A percentile compares a stretch with the other conserved stretches of the same genome.
These are phyloP conservation scores for Dendrobium huoshanense DNA, from an alignment of 106 monocot species.

Conservation along the genomic window DNA sequence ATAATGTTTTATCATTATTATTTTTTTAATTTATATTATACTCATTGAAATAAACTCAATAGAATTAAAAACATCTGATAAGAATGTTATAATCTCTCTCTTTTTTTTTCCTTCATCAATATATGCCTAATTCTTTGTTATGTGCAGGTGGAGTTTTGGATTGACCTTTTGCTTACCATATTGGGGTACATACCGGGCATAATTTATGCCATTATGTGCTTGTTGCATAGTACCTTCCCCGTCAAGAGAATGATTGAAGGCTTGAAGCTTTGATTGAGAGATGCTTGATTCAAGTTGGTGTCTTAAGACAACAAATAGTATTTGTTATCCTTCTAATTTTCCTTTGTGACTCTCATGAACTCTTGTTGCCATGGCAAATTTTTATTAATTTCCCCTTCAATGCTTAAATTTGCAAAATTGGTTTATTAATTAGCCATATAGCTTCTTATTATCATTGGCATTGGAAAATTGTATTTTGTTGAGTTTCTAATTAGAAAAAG, in stretches of 20 bases:
- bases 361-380: no score
- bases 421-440: no score
- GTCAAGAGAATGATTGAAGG: neutral
- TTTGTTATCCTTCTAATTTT: neutral
- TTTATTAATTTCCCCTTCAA: no score
- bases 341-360: neutral
- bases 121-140: neutral
- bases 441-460: no score
- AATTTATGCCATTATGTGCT: conserved; percentile 59
- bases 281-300: no score
- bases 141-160: conserved; percentile 56
- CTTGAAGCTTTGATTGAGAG: neutral
- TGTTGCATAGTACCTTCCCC: conserved; percentile 17
- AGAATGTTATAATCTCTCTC: no score
- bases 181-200: conserved; percentile 63
- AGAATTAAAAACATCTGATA: no score
- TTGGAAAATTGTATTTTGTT: no score
- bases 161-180: conserved; percentile 40
- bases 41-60: no score
- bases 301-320: neutral
- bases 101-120: no score
- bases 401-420: no score
- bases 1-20: neutral
- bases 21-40: neutral
- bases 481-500: no score